phyloP scores from a whole-genome alignment of 257 asterid genomes.

The Mentha longifolia region DNA sequence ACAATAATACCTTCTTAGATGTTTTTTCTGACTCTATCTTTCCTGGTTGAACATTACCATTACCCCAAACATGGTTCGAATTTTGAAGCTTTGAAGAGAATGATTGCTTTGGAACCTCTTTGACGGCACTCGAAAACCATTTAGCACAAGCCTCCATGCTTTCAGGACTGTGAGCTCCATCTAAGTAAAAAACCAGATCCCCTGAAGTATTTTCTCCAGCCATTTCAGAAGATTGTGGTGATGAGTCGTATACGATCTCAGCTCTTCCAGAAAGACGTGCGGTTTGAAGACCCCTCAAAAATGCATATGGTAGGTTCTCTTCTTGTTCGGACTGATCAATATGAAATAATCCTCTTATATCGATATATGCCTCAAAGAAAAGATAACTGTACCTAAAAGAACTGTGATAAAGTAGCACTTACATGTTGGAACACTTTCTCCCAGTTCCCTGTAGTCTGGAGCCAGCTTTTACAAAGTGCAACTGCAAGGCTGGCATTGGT shows the following conservation, averaged over 20 bases:
- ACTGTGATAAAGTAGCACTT: constrained; percentile 40
- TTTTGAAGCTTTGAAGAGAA: constrained; percentile 35
- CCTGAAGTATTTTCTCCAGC: constrained; percentile 50
- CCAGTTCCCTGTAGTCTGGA: constrained; percentile 70
- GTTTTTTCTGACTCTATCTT: constrained; percentile 38
- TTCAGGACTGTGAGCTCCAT: constrained; percentile 98
- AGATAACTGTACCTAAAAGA: constrained; percentile 15
- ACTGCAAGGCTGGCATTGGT: constrained; percentile 87
- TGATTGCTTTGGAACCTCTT: constrained; percentile 41
- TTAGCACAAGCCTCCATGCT: constrained; percentile 93
- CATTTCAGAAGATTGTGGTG: constrained; percentile 27
- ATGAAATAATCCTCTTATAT: constrained; percentile 11
- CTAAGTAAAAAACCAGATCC: constrained; percentile 72
- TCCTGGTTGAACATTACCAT: constrained; percentile 41
- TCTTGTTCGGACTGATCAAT: constrained; percentile 45
- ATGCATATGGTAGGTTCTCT: constrained; percentile 65
- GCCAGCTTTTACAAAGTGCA: constrained; percentile 87
- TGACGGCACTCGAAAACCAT: constrained; percentile 74
- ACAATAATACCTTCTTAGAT: constrained; percentile 65
- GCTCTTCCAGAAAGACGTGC: constrained; percentile 90
- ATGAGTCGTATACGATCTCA: constrained; percentile 63
- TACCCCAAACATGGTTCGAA: constrained; percentile 33
- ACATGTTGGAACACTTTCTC: constrained; percentile 63
- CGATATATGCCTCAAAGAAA: constrained; percentile 9
- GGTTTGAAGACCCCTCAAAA: constrained; percentile 77